Evolutionary conservation across 805 yeast genomes (phyloP).

Genomic region (Zygosaccharomyces gambellarensis): DNA sequence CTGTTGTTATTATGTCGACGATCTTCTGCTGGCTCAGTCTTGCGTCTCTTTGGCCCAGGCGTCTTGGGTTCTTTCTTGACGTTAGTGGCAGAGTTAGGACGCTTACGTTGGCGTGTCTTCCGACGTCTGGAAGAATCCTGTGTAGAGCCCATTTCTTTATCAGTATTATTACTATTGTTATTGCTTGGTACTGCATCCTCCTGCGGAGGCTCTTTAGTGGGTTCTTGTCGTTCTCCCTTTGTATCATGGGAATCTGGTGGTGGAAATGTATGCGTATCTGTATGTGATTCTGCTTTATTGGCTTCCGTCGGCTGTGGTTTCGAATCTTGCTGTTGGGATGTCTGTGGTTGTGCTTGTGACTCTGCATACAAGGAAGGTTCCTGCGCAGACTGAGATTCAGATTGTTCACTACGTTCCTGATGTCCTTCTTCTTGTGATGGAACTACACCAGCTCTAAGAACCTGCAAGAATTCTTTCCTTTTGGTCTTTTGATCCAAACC

Average conservation of each 20-base stretch:
- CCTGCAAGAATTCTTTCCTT: conserved; percentile 25
- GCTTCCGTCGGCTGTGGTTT: not conserved
- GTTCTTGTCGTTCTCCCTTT: not conserved
- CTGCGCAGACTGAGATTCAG: not conserved
- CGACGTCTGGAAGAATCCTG: not conserved
- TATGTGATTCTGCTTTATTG: not conserved
- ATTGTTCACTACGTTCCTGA: conserved; percentile 1
- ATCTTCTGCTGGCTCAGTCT: conserved; percentile 1
- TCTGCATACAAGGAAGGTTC: not conserved
- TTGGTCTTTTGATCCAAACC: conserved; percentile 26
- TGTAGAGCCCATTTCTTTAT: not conserved
- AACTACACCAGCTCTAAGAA: conserved; percentile 4
- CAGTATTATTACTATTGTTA: not conserved
- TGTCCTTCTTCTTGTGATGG: conserved; percentile 1
- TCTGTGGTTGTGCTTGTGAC: not conserved
- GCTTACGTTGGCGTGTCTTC: conserved; percentile 2
- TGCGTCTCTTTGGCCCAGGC: not conserved
- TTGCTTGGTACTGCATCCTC: not conserved
- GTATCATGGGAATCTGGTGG: not conserved
- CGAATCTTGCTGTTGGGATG: not conserved
- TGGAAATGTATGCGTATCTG: not conserved
- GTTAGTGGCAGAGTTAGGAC: not conserved
- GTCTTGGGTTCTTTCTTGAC: not conserved
- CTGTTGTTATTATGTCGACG: not conserved
- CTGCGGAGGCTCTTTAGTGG: not conserved